Evolutionary conservation across 1,284 basidiomycete species (phyloP).

Genomic region (Trichosporon ovoides): DNA sequence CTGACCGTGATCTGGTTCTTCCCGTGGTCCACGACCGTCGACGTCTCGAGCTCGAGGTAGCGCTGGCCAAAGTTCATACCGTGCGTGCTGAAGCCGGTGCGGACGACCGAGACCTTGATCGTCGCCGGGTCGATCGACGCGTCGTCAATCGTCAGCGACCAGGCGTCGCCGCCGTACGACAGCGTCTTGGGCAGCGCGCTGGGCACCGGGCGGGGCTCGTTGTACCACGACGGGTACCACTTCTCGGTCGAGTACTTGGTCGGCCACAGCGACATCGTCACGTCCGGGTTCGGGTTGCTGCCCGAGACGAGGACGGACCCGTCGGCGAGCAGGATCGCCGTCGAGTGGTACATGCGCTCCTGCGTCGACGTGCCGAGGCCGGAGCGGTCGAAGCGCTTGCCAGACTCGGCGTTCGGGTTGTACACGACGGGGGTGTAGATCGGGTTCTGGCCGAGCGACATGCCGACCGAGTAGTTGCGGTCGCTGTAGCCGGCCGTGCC

Average conservation of each 20-base stretch:
- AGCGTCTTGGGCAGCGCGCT: constrained; percentile 31
- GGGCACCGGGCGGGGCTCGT: constrained; percentile 61
- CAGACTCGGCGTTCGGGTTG: constrained; percentile 59
- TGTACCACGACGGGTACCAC: constrained; percentile 53
- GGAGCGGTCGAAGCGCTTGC: constrained; percentile 62
- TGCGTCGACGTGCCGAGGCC: constrained; percentile 65
- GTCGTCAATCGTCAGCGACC: constrained; percentile 63
- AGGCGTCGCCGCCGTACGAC: constrained; percentile 70
- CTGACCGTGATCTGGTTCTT: constrained; percentile 68
- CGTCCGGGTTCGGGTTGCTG: constrained; percentile 71
- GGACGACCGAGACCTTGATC: constrained; percentile 71
- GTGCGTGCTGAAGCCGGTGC: constrained; percentile 90
- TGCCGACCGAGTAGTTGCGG: constrained; percentile 39
- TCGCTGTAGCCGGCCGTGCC: constrained; percentile 56
- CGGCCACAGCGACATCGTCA: constrained; percentile 35
- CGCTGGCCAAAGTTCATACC: constrained; percentile 61
- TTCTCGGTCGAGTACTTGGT: constrained; percentile 47
- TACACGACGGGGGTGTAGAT: constrained; percentile 53
- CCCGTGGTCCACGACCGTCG: constrained; percentile 70
- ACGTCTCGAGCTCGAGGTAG: constrained; percentile 65
- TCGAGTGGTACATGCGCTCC: constrained; percentile 79
- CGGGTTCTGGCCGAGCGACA: constrained; percentile 44
- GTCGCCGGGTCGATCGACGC: constrained; percentile 54
- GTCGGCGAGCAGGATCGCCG: constrained; percentile 78
- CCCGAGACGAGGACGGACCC: constrained; percentile 81